A percentile compares a stretch with the other conserved stretches of the same genome.
These are phyloP conservation scores for Hibiscus trionum DNA, from an alignment of 345 rosid genomes.

Conservation along the genomic window DNA sequence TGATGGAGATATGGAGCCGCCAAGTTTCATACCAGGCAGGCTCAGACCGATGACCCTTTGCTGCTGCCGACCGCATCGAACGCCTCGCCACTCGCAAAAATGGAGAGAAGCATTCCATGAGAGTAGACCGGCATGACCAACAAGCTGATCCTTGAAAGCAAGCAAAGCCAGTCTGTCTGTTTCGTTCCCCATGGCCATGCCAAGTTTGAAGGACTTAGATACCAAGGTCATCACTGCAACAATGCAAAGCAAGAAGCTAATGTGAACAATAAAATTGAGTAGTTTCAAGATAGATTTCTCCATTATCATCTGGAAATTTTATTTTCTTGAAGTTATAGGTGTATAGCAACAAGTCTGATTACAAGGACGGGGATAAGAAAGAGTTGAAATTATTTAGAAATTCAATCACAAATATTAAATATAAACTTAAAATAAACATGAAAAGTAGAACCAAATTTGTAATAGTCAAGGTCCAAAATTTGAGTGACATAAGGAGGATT, in stretches of 20 bases:
- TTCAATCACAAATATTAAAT: no score
- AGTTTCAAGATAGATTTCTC: neutral
- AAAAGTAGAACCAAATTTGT: no score
- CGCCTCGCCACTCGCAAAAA: constrained; percentile 24
- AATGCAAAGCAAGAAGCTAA: neutral
- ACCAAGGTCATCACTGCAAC: neutral
- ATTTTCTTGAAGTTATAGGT: no score
- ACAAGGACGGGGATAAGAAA: no score
- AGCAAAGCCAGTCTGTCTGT: neutral
- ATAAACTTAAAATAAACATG: no score
- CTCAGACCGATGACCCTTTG: constrained; percentile 10
- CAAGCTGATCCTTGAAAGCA: neutral
- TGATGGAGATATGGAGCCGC: neutral
- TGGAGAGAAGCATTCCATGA: constrained; percentile 11
- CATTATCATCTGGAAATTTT: neutral
- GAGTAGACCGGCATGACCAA: neutral
- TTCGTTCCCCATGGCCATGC: neutral
- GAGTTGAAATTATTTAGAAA: no score
- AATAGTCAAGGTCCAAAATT: no score
- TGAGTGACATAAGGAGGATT: no score
- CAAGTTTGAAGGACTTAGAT: neutral
- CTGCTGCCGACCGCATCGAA: constrained; percentile 9
- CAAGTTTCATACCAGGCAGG: neutral
- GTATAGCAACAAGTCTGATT: no score
- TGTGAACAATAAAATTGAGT: neutral